Base-by-base conservation (phyloP, 306 rosid species). In the Abrus precatorius region DNA sequence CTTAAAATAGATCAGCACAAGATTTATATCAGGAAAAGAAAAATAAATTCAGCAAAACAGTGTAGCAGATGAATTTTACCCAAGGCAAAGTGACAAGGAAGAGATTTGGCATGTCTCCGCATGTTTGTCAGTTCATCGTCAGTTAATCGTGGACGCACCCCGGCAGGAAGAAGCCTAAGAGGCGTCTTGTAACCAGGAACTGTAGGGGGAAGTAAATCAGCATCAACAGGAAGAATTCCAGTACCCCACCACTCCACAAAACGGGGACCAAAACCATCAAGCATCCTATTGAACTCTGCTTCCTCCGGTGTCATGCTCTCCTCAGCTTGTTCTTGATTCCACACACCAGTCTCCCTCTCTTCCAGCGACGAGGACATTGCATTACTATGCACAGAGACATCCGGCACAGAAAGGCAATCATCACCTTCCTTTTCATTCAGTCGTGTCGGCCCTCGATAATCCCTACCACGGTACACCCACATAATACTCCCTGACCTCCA, bases 181-280 rank as follows among this genome's bases (percentile, higher is more conserved):
- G 99, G 99, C 38, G 94, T 89, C 80, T 74, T 93, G 85, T 96
- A 93, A 59, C 86, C 97, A 14, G 97, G 97, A 75, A 96, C 61
- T n/a, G 41, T 88, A 12, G 89, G 88, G 49, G 94, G 91, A 77
- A 96, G 98, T 43, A 89, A 86, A 89, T 96, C 99, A 12, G 98
- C 98, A 90, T 96, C 97, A 79, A 96, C 88, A 13, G 99, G 99
- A 86, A 93, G 92, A 73, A 93, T 81, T 85, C 99, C 98, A 1
- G 92, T 93, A 52, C 97, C 97, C 99, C 99, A 96, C 96, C 96
- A 96, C 69, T 90, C 99, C 49, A 78, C 91, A 86, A 88, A 96
- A 78, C 99, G 99, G 50, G 97, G 93, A 72, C 99, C 99, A 48
- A 96, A 92, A 67, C 76, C 93, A 85, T 88, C 97, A 69, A 96